A percentile compares a stretch with the other conserved stretches of the same genome.
phyloP scores from a whole-genome alignment of 768 basidiomycete species.

The Tricholoma bakamatsutake region DNA sequence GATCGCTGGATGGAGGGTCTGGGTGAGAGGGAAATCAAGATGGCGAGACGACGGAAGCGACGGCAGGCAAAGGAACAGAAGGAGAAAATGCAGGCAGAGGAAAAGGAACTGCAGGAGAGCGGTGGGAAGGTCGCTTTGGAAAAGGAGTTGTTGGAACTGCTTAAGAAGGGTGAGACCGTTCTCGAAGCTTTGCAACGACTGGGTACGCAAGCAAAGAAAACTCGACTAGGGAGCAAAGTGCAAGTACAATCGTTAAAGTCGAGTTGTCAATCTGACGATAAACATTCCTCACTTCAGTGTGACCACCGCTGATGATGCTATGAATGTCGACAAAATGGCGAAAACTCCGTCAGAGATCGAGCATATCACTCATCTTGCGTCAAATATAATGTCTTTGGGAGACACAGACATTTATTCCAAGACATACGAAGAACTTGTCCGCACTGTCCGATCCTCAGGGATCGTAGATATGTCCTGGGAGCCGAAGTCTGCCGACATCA shows the following conservation, averaged over 20 bases:
- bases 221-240: constrained; percentile 27
- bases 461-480: constrained; percentile 63
- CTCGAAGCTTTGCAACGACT: constrained; percentile 85
- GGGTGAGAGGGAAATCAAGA: constrained; percentile 80
- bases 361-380: constrained; percentile 77
- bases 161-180: constrained; percentile 89
- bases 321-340: constrained; percentile 45
- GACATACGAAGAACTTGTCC: constrained; percentile 81
- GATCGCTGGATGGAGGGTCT: constrained; percentile 96
- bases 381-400: constrained; percentile 81
- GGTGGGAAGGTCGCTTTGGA: constrained; percentile 63
- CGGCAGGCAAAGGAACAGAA: constrained; percentile 67
- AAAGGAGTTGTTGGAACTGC: constrained; percentile 59
- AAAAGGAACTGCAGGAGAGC: constrained; percentile 61
- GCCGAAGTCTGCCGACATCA: constrained; percentile 69
- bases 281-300: constrained; percentile 20
- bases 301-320: constrained; percentile 28
- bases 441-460: constrained; percentile 67
- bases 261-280: neutral
- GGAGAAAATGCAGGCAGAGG: constrained; percentile 67
- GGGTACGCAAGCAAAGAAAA: constrained; percentile 61
- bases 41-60: constrained; percentile 70
- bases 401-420: constrained; percentile 83
- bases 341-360: constrained; percentile 57
- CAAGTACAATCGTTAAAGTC: constrained; percentile 20